Conservation (phyloP, 2,329 filamentous ascomycete species). For the Aspergillus intermedius region DNA sequence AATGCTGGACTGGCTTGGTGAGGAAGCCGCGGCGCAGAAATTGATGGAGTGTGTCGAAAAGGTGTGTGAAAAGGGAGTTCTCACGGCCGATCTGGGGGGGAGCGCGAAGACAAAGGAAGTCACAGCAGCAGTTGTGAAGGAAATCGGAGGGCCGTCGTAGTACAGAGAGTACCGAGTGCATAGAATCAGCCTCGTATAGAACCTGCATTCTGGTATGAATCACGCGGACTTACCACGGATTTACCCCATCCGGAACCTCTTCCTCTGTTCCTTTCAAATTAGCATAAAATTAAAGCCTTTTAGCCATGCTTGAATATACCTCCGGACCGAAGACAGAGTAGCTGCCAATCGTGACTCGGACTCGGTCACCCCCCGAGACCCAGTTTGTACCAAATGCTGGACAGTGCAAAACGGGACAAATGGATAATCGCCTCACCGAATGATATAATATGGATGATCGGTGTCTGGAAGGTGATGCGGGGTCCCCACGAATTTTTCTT, state of each 20-base stretch:
- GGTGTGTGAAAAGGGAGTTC: conserved; percentile 49
- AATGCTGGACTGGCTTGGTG: conserved; percentile 60
- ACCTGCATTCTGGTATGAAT: no score
- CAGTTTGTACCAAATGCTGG: no score
- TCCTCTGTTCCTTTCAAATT: no score
- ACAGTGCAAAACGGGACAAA: no score
- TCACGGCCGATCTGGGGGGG: conserved; percentile 57
- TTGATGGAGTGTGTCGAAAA: conserved; percentile 57
- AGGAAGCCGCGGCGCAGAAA: conserved; percentile 50
- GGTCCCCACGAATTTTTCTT: conserved; percentile 1
- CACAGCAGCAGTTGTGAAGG: conserved; percentile 51
- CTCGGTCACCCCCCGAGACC: no score
- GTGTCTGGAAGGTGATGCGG: background rate
- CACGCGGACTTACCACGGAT: no score
- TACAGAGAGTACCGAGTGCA: background rate
- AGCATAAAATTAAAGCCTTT: no score
- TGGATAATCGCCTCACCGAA: background rate
- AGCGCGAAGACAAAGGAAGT: conserved; percentile 51
- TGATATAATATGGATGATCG: background rate
- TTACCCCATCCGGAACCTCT: no score
- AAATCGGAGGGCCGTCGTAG: conserved; percentile 40
- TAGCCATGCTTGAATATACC: no score
- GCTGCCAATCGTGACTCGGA: no score
- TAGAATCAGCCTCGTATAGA: no score
- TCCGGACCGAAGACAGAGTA: no score